Percentiles rank a stretch among this genome's conserved stretches.
These are phyloP conservation scores for Coniella lustricola DNA, from an alignment of 2,329 filamentous ascomycete genomes.

Conservation along the genomic window DNA sequence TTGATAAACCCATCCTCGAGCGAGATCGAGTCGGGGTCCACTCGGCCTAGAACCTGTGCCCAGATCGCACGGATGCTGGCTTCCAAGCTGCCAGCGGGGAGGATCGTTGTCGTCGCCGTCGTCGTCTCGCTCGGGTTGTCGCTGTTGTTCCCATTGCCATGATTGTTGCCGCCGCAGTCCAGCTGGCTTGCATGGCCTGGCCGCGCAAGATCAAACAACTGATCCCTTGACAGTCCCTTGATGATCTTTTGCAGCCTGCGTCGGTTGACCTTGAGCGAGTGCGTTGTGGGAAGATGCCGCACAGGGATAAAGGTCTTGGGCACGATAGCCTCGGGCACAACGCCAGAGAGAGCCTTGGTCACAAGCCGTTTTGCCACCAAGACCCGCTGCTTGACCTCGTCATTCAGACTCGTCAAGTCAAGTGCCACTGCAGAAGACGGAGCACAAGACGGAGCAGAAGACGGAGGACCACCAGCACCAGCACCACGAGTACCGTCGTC, in stretches of 20 bases:
- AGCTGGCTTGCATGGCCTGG: constrained; percentile 31
- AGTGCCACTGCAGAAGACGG: constrained; percentile 29
- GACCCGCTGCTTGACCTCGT: constrained; percentile 35
- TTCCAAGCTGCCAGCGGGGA: constrained; percentile 41
- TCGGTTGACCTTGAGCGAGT: constrained; percentile 44
- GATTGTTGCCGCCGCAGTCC: constrained; percentile 18
- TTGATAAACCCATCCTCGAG: constrained; percentile 38
- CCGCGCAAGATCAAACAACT: constrained; percentile 35
- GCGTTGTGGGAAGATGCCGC: constrained; percentile 39
- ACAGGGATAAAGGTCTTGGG: constrained; percentile 44
- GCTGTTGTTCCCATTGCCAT: no score
- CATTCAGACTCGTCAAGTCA: constrained; percentile 29
- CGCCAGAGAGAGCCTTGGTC: constrained; percentile 32
- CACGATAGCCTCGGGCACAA: constrained; percentile 35
- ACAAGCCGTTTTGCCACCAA: constrained; percentile 38
- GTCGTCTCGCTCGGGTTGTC: constrained; percentile 28
- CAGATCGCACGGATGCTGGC: constrained; percentile 41
- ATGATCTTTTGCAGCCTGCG: constrained; percentile 40
- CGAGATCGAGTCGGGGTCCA: constrained; percentile 34
- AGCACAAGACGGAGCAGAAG: constrained; percentile 18
- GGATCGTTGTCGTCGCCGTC: no score
- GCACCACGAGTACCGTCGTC: constrained; percentile 25
- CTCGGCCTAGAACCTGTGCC: constrained; percentile 35
- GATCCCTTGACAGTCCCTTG: constrained; percentile 32
- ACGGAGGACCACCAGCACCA: no score